phyloP scores from a whole-genome alignment of 306 rosid genomes.

The Quercus engelmannii region DNA sequence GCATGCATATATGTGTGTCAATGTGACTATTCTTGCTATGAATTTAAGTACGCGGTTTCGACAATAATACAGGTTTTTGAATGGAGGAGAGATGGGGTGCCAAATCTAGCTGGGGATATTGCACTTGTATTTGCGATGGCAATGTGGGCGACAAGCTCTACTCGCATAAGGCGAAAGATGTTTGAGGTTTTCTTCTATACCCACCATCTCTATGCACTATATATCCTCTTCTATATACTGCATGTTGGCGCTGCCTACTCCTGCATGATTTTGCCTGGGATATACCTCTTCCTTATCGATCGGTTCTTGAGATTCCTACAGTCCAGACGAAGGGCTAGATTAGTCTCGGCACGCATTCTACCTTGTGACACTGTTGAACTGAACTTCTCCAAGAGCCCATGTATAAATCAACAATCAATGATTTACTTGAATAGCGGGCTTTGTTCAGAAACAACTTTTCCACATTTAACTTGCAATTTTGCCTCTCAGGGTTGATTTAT shows the following conservation, averaged over 20 bases:
- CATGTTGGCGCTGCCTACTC: conserved; percentile 55
- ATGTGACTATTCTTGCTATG: too few species aligned
- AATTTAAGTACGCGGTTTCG: background rate
- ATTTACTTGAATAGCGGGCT: background rate
- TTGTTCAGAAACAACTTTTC: too few species aligned
- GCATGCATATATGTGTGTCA: too few species aligned
- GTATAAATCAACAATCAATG: conserved; percentile 23
- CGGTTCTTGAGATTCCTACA: conserved; percentile 59
- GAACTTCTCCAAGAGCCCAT: conserved; percentile 52
- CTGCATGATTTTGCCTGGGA: conserved; percentile 59
- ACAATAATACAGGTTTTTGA: conserved; percentile 25
- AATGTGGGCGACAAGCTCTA: conserved; percentile 56
- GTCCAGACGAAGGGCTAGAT: conserved; percentile 33
- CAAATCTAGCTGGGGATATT: conserved; percentile 60
- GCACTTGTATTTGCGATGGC: conserved; percentile 44
- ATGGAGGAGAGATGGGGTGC: conserved; percentile 52
- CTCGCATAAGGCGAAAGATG: conserved; percentile 45
- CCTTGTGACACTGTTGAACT: conserved; percentile 51
- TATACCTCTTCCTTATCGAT: conserved; percentile 67
- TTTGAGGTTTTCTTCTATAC: conserved; percentile 74
- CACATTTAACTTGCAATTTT: background rate
- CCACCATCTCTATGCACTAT: conserved; percentile 59
- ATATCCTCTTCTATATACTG: conserved; percentile 49
- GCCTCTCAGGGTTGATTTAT: conserved; percentile 43
- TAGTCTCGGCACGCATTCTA: conserved; percentile 57